phyloP scores from a whole-genome alignment of 805 yeast species.

The Kuraishia hungarica region DNA sequence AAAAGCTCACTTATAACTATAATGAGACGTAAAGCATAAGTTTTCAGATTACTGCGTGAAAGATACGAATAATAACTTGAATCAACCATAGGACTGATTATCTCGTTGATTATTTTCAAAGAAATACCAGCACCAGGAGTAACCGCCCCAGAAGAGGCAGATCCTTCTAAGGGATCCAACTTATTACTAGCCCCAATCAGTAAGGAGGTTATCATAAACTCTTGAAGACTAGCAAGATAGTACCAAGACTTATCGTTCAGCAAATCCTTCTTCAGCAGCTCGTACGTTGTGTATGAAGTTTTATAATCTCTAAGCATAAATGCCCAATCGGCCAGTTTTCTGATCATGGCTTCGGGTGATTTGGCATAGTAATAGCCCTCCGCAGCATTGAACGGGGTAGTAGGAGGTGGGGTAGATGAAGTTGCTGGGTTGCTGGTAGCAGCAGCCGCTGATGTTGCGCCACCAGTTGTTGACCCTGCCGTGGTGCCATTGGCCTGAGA shows the following conservation, averaged over 20 bases:
- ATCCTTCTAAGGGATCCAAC: constrained; percentile 27
- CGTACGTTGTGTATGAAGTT: constrained; percentile 78
- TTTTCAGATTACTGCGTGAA: constrained; percentile 60
- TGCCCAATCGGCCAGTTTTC: constrained; percentile 89
- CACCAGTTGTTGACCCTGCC: neutral
- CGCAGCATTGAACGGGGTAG: constrained; percentile 34
- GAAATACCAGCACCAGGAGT: constrained; percentile 27
- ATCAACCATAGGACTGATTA: constrained; percentile 56
- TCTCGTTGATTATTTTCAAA: constrained; percentile 41
- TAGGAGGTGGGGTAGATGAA: constrained; percentile 6
- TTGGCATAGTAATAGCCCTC: constrained; percentile 54
- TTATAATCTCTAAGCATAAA: constrained; percentile 86
- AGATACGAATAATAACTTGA: constrained; percentile 66
- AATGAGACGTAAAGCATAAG: constrained; percentile 63
- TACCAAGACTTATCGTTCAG: constrained; percentile 72
- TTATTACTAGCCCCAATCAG: constrained; percentile 48
- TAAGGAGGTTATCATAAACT: constrained; percentile 72
- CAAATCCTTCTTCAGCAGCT: constrained; percentile 70
- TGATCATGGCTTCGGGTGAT: constrained; percentile 61
- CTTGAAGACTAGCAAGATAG: constrained; percentile 77
- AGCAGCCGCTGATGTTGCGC: neutral
- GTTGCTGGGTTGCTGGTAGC: neutral
- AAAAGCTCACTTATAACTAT: constrained; percentile 67
- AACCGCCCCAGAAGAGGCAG: constrained; percentile 13
- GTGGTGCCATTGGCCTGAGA: neutral